These are phyloP conservation scores for Cladorrhinum sp. DNA, from an alignment of 2,329 filamentous ascomycete species.

Conservation along the genomic window DNA sequence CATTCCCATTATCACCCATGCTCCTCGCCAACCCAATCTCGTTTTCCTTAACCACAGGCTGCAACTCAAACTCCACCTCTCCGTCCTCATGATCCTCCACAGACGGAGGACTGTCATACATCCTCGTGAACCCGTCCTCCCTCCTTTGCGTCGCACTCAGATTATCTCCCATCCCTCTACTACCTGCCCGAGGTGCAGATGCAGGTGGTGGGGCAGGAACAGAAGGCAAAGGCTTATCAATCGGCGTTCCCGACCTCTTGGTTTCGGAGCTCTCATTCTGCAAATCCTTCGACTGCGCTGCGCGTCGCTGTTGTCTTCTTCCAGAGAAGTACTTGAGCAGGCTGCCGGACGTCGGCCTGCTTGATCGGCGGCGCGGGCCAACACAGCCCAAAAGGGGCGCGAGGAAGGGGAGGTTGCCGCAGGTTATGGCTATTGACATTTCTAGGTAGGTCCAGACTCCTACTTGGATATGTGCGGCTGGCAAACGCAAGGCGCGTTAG, in stretches of 20 bases:
- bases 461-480: slow-evolving; percentile 12
- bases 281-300: neutral
- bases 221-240: neutral
- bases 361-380: neutral
- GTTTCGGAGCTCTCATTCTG: neutral
- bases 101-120: neutral
- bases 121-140: slow-evolving; percentile 6
- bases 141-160: neutral
- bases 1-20: neutral
- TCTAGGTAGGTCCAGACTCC: slow-evolving; percentile 21
- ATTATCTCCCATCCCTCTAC: neutral
- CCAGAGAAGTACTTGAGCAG: neutral
- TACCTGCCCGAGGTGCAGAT: no score
- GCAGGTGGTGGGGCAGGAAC: no score
- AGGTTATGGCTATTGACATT: slow-evolving; percentile 19
- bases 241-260: neutral
- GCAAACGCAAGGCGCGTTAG: neutral
- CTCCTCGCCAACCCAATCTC: neutral
- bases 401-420: slow-evolving; percentile 20
- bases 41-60: neutral
- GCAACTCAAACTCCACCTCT: neutral
- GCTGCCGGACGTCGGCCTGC: neutral
- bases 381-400: slow-evolving; percentile 13
- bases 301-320: neutral
- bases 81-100: neutral